A percentile compares a stretch with the other conserved stretches of the same genome.
Conservation (phyloP, 2,329 filamentous ascomycete genomes). For the Helminthosporium solani region DNA sequence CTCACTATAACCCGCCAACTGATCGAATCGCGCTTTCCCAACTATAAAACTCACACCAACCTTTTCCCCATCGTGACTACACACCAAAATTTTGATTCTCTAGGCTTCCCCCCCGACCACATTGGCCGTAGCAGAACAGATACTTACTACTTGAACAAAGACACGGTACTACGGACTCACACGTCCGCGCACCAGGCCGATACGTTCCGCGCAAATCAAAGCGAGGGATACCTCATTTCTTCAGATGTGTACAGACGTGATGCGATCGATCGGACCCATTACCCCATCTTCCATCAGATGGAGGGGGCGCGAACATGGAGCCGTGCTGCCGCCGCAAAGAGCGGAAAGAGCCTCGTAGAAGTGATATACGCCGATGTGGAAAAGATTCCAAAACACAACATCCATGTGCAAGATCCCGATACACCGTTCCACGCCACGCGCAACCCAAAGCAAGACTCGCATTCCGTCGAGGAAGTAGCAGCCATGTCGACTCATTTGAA, state of each 20-base stretch:
- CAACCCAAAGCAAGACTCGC: slow-evolving; percentile 80
- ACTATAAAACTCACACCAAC: slow-evolving; percentile 74
- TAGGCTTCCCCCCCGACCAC: slow-evolving; percentile 86
- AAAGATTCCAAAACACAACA: slow-evolving; percentile 68
- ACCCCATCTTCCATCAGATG: slow-evolving; percentile 98
- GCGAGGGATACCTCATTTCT: slow-evolving; percentile 81
- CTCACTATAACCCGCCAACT: slow-evolving; percentile 87
- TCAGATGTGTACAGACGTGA: slow-evolving; percentile 95
- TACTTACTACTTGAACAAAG: slow-evolving; percentile 90
- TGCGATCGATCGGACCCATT: slow-evolving; percentile 92
- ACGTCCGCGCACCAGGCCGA: slow-evolving; percentile 91
- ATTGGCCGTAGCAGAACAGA: slow-evolving; percentile 84
- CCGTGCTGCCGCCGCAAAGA: slow-evolving; percentile 57
- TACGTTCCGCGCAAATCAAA: slow-evolving; percentile 70
- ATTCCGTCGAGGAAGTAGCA: slow-evolving; percentile 74
- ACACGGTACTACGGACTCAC: slow-evolving; percentile 85
- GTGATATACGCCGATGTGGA: slow-evolving; percentile 71
- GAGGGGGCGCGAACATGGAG: slow-evolving; percentile 93
- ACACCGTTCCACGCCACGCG: slow-evolving; percentile 73
- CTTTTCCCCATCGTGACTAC: slow-evolving; percentile 77
- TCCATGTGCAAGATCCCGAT: slow-evolving; percentile 81
- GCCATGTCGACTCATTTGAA: slow-evolving; percentile 85
- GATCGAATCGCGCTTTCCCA: slow-evolving; percentile 84
- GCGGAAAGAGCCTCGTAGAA: slow-evolving; percentile 52
- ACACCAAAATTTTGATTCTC: slow-evolving; percentile 94